Evolutionary conservation across 2,329 filamentous ascomycete species (phyloP), one percentile per base, ranked within the genome.

Genomic region (Huntiella moniliformis): DNA sequence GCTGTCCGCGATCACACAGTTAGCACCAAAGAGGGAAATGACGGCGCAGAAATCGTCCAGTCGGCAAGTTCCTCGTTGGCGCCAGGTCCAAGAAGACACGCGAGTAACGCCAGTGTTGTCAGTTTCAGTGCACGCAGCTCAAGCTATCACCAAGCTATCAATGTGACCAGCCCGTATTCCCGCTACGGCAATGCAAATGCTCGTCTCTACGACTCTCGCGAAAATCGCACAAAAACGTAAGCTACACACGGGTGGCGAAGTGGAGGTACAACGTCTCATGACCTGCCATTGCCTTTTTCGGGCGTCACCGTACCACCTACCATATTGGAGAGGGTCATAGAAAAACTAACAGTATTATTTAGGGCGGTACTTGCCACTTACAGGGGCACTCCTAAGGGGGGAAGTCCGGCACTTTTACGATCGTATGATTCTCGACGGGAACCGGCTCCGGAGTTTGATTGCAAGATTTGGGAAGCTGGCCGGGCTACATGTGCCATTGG

Each of bases 351-450:
- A 28, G n/a, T 28, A 44, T 39, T n/a, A 41, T 50, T n/a, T 51
- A 94, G 87, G 18, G 86, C 82, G 33, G 79, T 98, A 3, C 94
- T 88, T 0, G 87, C 88, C 13, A 74, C 94, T 18, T 92, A 93
- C 61, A 86, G 84, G 63, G 86, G 85, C 38, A 87, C 84, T 0
- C 69, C 70, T 3, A 77, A 73, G 53, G 74, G 75, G 35, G 73
- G 74, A 5, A 68, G 74, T 1, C 72, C 87, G 2, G 79, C 79
- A 6, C 62, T 96, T 49, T 67, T 98, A 46, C 79, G 91, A 53
- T 96, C 88, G 2, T 98, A 98, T 62, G 88, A 96, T 59, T 96
- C 91, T 12, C 74, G 88, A 55, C 85, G 82, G 60, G 91, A 96
- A 60, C 82, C 87, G 0, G 74, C 86, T 0, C 82, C 88, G 2